Percentiles rank a stretch among this genome's conserved stretches.
Evolutionary conservation across 2,329 filamentous ascomycete genomes (phyloP).

Genomic region (Scedosporium boydii): DNA sequence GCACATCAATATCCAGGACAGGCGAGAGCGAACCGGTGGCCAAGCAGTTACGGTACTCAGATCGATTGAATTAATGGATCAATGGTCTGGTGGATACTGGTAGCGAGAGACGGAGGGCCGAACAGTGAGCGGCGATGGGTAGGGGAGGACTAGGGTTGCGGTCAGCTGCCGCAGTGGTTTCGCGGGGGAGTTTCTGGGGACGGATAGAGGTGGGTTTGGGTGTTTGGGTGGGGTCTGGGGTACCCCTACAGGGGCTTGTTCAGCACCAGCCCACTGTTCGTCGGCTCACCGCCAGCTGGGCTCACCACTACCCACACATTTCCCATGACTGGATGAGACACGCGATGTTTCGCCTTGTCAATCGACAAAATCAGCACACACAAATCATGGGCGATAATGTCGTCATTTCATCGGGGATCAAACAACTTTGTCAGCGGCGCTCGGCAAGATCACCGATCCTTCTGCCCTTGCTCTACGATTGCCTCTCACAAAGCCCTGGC

Average conservation of each 20-base stretch:
- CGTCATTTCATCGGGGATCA: conserved; percentile 5
- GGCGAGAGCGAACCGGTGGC: not conserved
- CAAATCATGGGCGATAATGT: not conserved
- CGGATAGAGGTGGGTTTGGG: not conserved
- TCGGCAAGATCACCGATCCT: not conserved
- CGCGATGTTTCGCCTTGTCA: not conserved
- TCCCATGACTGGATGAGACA: not conserved
- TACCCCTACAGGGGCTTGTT: not conserved
- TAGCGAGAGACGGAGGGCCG: not conserved
- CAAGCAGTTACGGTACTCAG: not conserved
- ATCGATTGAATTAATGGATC: not conserved
- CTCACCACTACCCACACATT: not conserved
- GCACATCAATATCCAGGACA: not conserved
- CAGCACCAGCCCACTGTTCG: conserved; percentile 4
- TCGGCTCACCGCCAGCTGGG: not conserved
- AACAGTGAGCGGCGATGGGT: not conserved
- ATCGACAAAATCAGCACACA: not conserved
- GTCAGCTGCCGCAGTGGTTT: not conserved
- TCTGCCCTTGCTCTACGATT: not conserved
- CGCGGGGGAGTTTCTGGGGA: not conserved
- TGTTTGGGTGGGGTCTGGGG: not conserved
- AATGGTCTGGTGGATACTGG: not conserved
- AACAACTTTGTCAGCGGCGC: not conserved
- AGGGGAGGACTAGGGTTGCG: not conserved
- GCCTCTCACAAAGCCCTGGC: not conserved